These are phyloP conservation scores for Aspergillus hiratsukae DNA, from an alignment of 2,329 filamentous ascomycete genomes.

Conservation along the genomic window DNA sequence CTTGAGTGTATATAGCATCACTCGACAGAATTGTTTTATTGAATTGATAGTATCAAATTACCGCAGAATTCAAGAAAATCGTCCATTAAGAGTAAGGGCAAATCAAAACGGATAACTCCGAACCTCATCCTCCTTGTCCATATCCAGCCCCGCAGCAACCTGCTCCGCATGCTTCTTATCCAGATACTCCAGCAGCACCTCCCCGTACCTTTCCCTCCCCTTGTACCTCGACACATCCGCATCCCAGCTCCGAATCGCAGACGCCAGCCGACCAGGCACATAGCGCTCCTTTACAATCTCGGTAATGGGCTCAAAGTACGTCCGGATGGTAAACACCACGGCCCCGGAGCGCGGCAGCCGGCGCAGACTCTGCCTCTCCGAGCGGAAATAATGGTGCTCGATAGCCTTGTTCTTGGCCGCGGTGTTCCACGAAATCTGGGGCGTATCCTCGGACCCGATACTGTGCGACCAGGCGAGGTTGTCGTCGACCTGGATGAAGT, in stretches of 20 bases:
- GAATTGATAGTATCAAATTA: not conserved
- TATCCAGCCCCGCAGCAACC: slow-evolving; percentile 60
- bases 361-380: slow-evolving; percentile 67
- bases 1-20: not conserved
- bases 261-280: slow-evolving; percentile 73
- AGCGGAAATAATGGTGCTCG: slow-evolving; percentile 70
- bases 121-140: slow-evolving; percentile 57
- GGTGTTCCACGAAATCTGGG: slow-evolving; percentile 65
- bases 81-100: not conserved
- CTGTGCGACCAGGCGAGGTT: slow-evolving; percentile 68
- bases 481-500: slow-evolving; percentile 84
- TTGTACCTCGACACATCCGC: slow-evolving; percentile 74
- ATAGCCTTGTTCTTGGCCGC: slow-evolving; percentile 71
- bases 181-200: slow-evolving; percentile 70
- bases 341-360: slow-evolving; percentile 56
- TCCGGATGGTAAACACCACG: slow-evolving; percentile 71
- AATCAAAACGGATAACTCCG: slow-evolving; percentile 57
- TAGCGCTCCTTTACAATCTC: slow-evolving; percentile 67
- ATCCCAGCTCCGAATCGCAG: slow-evolving; percentile 75
- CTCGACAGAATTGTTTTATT: not conserved
- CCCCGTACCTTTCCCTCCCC: slow-evolving; percentile 67
- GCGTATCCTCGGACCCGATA: slow-evolving; percentile 68
- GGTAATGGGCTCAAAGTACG: slow-evolving; percentile 70
- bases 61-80: not conserved
- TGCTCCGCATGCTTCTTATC: slow-evolving; percentile 72